Conservation (phyloP, 768 basidiomycete species). For the Boletus reticuloceps region DNA sequence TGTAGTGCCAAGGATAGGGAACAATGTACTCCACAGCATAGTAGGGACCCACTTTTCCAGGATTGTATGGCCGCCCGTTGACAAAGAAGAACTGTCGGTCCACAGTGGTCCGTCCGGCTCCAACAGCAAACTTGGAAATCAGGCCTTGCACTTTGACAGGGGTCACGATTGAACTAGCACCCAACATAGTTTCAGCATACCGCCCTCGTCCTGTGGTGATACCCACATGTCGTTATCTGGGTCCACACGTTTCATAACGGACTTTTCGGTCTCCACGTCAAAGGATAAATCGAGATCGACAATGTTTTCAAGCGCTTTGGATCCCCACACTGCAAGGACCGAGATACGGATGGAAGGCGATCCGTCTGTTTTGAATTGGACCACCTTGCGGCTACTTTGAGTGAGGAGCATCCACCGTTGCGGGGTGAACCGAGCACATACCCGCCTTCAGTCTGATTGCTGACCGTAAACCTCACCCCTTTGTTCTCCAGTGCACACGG, state of each 20-base stretch:
- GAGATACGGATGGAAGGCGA: slow-evolving; percentile 57
- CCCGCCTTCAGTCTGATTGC: slow-evolving; percentile 70
- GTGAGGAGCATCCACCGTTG: slow-evolving; percentile 2
- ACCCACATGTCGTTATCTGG: slow-evolving; percentile 20
- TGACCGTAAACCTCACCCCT: slow-evolving; percentile 73
- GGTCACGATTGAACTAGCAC: slow-evolving; percentile 24
- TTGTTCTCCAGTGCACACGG: slow-evolving; percentile 58
- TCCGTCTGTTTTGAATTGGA: slow-evolving; percentile 75
- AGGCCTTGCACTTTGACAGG: slow-evolving; percentile 68
- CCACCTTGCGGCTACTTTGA: slow-evolving; percentile 50
- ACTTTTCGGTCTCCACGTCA: slow-evolving; percentile 63
- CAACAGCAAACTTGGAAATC: slow-evolving; percentile 77
- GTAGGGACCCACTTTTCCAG: slow-evolving; percentile 54
- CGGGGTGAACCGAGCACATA: slow-evolving; percentile 33
- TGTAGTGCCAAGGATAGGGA: slow-evolving; percentile 24
- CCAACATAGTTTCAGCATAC: slow-evolving; percentile 1
- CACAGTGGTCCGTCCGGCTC: slow-evolving; percentile 69
- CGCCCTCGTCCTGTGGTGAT: neutral
- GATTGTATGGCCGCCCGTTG: slow-evolving; percentile 86
- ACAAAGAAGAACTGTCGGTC: slow-evolving; percentile 94
- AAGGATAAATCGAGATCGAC: slow-evolving; percentile 72
- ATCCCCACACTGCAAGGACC: slow-evolving; percentile 79
- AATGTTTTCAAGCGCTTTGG: slow-evolving; percentile 72
- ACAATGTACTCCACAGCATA: neutral
- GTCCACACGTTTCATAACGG: slow-evolving; percentile 19